Conservation (phyloP, 306 rosid genomes). For the Betula pendula region DNA sequence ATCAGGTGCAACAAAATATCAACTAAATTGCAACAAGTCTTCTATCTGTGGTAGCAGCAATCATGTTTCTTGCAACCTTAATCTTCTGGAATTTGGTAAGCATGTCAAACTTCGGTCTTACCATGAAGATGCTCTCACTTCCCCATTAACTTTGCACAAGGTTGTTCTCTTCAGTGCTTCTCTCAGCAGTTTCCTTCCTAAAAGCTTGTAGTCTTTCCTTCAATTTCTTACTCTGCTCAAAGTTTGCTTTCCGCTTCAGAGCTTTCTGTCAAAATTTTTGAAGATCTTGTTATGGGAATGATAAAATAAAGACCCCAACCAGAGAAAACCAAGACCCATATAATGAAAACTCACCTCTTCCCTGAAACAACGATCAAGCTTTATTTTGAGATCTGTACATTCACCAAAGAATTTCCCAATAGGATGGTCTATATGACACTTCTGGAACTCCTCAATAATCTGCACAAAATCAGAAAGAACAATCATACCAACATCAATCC, state of each 20-base stretch:
- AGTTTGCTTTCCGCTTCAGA: slow-evolving; percentile 89
- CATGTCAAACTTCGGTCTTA: neutral
- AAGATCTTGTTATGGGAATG: neutral
- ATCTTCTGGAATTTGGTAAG: neutral
- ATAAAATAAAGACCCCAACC: slow-evolving; percentile 7
- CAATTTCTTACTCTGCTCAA: slow-evolving; percentile 80
- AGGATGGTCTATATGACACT: slow-evolving; percentile 85
- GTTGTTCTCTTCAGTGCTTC: slow-evolving; percentile 41
- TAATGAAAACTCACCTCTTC: slow-evolving; percentile 61
- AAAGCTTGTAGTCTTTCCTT: slow-evolving; percentile 64
- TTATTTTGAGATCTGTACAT: slow-evolving; percentile 86
- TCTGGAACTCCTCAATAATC: slow-evolving; percentile 82
- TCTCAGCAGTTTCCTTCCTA: slow-evolving; percentile 67
- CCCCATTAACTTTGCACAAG: slow-evolving; percentile 6
- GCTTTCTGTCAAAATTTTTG: slow-evolving; percentile 62
- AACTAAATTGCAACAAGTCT: neutral
- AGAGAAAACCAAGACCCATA: neutral
- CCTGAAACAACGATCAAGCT: slow-evolving; percentile 90
- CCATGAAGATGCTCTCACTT: neutral
- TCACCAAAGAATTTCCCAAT: slow-evolving; percentile 73
- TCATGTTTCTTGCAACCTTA: neutral
- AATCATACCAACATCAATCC: neutral
- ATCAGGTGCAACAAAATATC: neutral
- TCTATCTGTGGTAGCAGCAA: neutral
- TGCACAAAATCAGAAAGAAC: slow-evolving; percentile 15